Evolutionary conservation across 192 early-diverging fungal genomes (phyloP).

Genomic region (Haplosporangium gracile): DNA sequence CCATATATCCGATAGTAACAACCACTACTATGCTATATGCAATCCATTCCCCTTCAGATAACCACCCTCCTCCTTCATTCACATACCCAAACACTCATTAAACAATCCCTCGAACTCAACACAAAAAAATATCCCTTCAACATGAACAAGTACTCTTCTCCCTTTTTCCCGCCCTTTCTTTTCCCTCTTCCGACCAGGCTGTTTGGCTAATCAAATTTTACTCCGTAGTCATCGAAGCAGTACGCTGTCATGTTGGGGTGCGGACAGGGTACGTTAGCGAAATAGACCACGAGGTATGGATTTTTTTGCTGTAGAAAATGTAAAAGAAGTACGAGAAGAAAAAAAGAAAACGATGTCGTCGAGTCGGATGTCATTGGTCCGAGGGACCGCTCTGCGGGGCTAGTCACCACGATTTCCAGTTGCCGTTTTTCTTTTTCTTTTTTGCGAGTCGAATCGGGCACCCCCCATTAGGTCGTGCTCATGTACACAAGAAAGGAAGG

Average conservation of each 20-base stretch:
- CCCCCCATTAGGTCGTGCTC: background rate
- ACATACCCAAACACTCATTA: background rate
- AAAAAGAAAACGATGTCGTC: background rate
- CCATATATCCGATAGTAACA: too few species aligned
- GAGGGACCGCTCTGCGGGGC: background rate
- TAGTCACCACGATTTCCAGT: too few species aligned
- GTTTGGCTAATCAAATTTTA: background rate
- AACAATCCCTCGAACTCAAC: background rate
- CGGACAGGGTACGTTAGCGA: slow-evolving; percentile 1
- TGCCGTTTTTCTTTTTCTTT: too few species aligned
- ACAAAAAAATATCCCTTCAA: background rate
- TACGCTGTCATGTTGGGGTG: background rate
- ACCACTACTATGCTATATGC: too few species aligned
- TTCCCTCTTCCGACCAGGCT: background rate
- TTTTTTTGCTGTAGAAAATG: background rate
- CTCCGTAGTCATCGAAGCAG: background rate
- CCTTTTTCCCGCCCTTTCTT: background rate
- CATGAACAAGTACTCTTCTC: background rate
- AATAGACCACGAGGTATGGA: background rate
- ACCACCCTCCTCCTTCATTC: too few species aligned
- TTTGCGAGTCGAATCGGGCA: background rate
- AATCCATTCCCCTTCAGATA: too few species aligned
- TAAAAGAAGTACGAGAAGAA: background rate
- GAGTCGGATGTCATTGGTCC: background rate
- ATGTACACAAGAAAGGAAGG: background rate